Base-by-base conservation (phyloP, 768 basidiomycete genomes). In the Rhodotorula toruloides region DNA sequence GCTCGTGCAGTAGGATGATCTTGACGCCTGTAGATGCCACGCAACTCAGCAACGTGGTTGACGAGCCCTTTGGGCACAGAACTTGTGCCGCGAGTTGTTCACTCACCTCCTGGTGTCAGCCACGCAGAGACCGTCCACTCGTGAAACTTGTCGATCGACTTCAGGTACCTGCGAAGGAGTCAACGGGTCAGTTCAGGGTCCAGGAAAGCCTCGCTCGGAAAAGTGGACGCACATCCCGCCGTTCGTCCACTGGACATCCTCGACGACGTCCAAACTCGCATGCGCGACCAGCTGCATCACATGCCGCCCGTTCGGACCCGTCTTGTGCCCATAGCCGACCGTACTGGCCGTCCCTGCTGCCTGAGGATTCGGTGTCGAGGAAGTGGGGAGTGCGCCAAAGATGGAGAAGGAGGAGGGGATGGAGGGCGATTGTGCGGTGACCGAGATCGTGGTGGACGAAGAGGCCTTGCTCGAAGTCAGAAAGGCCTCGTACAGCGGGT, bases 271-370 rank as follows among this genome's bases (percentile, higher is more conserved):
- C 77, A 99, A 79, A 74, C 90, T 91, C 56, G 91, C 91, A 77
- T 98, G 94, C 29, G 93, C 94, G 75, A 98, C 91, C 90, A 99
- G 96, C 81, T 98, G 94, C 74, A 93, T 89, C 65, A 99, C 90
- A 83, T 96, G 91, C 32, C 62, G 42, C 9, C 70, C 70, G 25
- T 60, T 60, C 22, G 65, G 63, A 2, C 71, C 71, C 25, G 63
- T 68, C 68, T 75, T 73, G 42, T 52, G 52, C 1, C 70, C 72
- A 44, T 73, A 73, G 8, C 72, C 67, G 22, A 71, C 68, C n/a
- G 22, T 49, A 12, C 46, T 43, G 21, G 52, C 10, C 17, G 8
- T 16, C 7, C 50, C 12, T 2, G 36, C 29, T 36, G 27, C 54
- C 39, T 27, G 40, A 48, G n/a, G 34, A 4, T 25, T 14, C 19